Conservation (phyloP, 495 filamentous ascomycete species). For the Lophium mytilinum region DNA sequence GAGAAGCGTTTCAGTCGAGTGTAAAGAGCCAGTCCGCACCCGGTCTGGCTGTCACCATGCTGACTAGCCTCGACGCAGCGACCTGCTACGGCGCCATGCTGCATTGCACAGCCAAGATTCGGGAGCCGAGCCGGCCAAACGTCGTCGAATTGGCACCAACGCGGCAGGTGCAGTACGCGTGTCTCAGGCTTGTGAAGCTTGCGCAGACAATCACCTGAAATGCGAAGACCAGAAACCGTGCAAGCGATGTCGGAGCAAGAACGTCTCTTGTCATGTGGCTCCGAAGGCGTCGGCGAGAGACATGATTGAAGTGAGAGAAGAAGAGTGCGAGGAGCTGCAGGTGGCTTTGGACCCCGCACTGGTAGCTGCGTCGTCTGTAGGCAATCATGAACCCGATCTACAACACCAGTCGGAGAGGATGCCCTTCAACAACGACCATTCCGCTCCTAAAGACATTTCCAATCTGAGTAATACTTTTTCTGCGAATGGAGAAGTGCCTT, state of each 20-base stretch:
- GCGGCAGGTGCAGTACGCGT: conserved; percentile 15
- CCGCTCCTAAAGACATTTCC: no score
- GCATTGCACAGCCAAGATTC: conserved; percentile 17
- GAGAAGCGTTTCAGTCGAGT: conserved; percentile 26
- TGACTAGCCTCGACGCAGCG: conserved; percentile 9
- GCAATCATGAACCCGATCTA: no score
- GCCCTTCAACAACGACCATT: no score
- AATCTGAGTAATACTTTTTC: no score
- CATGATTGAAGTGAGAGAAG: no score
- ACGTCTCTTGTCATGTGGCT: conserved; percentile 12
- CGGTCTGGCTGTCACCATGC: not conserved
- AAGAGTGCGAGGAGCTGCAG: no score
- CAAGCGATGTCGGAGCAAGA: conserved; percentile 27
- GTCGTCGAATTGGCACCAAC: conserved; percentile 1
- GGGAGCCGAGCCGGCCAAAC: conserved; percentile 5
- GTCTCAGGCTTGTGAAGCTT: conserved; percentile 30
- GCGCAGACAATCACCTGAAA: conserved; percentile 27
- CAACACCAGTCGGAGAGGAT: no score
- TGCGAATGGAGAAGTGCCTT: no score
- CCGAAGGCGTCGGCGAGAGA: no score
- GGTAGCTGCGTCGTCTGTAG: no score
- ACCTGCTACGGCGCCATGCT: conserved; percentile 29
- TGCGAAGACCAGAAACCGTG: conserved; percentile 33
- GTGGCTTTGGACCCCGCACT: no score
- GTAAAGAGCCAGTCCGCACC: not conserved